Evolutionary conservation across 345 rosid genomes (phyloP).

Genomic region (Arabidopsis thaliana): TAIR10.1 NC_003075.7:17925501-17926000

Average conservation of each 20-base stretch:
- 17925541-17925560: constrained; percentile 78
- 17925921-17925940: constrained; percentile 85
- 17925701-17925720: constrained; percentile 81
- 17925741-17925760: constrained; percentile 82
- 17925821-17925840: not conserved
- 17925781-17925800: constrained; percentile 70
- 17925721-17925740: constrained; percentile 97
- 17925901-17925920: constrained; percentile 76
- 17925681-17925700: constrained; percentile 70
- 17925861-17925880: not conserved
- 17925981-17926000: constrained; percentile 86
- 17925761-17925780: constrained; percentile 64
- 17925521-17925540: constrained; percentile 99
- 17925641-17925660: constrained; percentile 93
- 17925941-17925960: constrained; percentile 83
- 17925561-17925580: constrained; percentile 72
- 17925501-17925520: constrained; percentile 81
- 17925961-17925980: constrained; percentile 99
- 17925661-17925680: constrained; percentile 65
- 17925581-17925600: constrained; percentile 73
- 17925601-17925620: constrained; percentile 89
- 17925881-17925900: constrained; percentile 76
- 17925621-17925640: constrained; percentile 99
- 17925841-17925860: too few relatives aligned
- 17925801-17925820: constrained; percentile 85